Conservation (phyloP, 176 grass and related monocot species). For the Lolium multiflorum region DNA sequence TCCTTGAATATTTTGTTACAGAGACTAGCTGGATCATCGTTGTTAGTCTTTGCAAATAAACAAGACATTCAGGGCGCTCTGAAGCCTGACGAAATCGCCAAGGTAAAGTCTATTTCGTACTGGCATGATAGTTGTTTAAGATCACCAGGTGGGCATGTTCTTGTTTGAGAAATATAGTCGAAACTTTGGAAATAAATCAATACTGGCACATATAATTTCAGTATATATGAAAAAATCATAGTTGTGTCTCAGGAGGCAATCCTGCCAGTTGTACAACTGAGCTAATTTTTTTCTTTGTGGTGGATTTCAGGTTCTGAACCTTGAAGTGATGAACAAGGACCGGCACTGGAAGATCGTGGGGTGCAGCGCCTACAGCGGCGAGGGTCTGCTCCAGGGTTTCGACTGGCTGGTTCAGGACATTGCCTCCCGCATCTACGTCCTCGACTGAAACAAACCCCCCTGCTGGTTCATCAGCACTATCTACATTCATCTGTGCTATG, state of each 20-base stretch:
- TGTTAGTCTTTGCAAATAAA: constrained; percentile 75
- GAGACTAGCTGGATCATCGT: constrained; percentile 66
- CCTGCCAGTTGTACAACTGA: neutral
- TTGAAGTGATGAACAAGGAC: constrained; percentile 61
- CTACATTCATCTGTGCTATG: neutral
- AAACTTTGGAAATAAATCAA: neutral
- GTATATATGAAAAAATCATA: neutral
- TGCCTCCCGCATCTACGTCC: constrained; percentile 74
- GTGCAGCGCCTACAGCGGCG: constrained; percentile 65
- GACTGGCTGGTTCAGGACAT: constrained; percentile 88
- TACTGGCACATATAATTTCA: no score
- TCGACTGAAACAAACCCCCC: constrained; percentile 39
- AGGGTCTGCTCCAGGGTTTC: constrained; percentile 73
- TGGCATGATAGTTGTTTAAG: no score
- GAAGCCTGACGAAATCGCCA: constrained; percentile 17
- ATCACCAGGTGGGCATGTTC: no score
- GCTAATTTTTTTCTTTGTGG: neutral
- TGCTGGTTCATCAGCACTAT: neutral
- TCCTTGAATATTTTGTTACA: constrained; percentile 16
- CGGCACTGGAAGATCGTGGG: constrained; percentile 75
- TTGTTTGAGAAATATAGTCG: no score
- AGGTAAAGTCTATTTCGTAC: neutral
- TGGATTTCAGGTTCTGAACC: constrained; percentile 56
- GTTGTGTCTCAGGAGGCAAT: neutral
- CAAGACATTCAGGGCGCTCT: constrained; percentile 71